Evolutionary conservation across 768 basidiomycete genomes (phyloP), one percentile per base, ranked within the genome.

Genomic region (Dendrothele bispora): DNA sequence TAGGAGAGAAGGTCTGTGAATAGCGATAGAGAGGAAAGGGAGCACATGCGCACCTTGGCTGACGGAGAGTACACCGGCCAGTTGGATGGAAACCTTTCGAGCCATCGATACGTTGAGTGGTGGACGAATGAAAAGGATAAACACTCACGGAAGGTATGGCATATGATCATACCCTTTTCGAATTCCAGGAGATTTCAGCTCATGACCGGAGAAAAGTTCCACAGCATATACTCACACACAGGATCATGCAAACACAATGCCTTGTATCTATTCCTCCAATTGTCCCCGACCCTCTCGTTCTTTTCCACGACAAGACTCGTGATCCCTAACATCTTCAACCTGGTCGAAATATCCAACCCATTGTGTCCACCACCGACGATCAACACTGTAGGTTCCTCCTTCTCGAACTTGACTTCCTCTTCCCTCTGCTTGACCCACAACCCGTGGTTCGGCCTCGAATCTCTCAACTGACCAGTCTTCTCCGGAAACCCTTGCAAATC

Each of bases 231-330:
- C 66, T 59, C 44, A 73, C 74, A 78, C 27, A 77, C 66, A 3
- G 73, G 64, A 51, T 75, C 77, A 46, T 82, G 82, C n/a, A 85
- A 61, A 39, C 74, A 80, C 7, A 84, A 61, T 1, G 77, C 68
- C 36, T 79, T 75, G 56, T 84, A 86, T 7, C 83, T 72, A 32
- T 75, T 71, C 47, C 81, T 70, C 81, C 80, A 83, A 55, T 72
- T 75, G 52, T 83, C 79, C 2, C 81, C 82, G 11, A 82, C 60
- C 5, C 75, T 65, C 15, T 63, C 45, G 43, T 79, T 74, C 55
- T 67, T 70, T 52, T 87, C 85, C 11, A 86, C 65, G 18, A 84
- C 61, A 4, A 85, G 60, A 7, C 71, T 64, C 2, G 62, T 47
- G 6, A 85, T 59, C 8, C 70, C 79, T 22, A 83, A 60, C 21